phyloP scores from a whole-genome alignment of 805 yeast genomes.

The Wickerhamiella cacticola region DNA sequence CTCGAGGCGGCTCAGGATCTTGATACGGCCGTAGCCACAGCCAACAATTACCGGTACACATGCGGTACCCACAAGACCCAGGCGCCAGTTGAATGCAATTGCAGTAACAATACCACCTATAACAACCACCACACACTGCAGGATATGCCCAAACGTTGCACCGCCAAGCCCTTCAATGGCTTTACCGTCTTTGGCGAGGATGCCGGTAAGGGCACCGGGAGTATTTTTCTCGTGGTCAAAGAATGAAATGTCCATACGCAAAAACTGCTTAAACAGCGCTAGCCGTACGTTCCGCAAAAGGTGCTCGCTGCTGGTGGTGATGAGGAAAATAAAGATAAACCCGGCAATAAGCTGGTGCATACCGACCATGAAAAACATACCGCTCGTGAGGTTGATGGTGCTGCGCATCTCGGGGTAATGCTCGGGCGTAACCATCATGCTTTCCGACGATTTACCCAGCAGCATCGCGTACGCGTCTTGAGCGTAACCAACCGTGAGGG shows the following conservation, averaged over 20 bases:
- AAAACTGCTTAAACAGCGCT: conserved; percentile 26
- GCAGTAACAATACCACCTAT: conserved; percentile 32
- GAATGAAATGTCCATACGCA: conserved; percentile 31
- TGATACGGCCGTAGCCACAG: conserved; percentile 32
- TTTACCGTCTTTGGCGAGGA: conserved; percentile 32
- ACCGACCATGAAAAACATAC: conserved; percentile 30
- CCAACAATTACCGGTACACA: conserved; percentile 32
- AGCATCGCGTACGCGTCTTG: conserved; percentile 31
- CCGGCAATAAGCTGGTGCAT: conserved; percentile 24
- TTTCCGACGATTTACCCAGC: conserved; percentile 29
- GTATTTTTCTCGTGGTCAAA: conserved; percentile 30
- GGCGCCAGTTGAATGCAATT: conserved; percentile 31
- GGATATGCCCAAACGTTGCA: conserved; percentile 32
- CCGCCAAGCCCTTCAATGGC: conserved; percentile 33
- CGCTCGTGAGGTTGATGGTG: conserved; percentile 27
- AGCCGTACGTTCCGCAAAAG: conserved; percentile 29
- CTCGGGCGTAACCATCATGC: conserved; percentile 29
- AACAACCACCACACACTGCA: conserved; percentile 30
- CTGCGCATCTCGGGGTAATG: conserved; percentile 28
- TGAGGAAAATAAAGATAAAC: conserved; percentile 19
- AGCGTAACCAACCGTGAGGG: conserved; percentile 30
- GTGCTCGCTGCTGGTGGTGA: conserved; percentile 25
- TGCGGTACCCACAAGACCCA: conserved; percentile 33
- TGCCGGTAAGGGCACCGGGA: conserved; percentile 31
- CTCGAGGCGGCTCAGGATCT: conserved; percentile 27